Base-by-base conservation (phyloP, 2,329 filamentous ascomycete genomes). In the Diaporthe amygdali region DNA sequence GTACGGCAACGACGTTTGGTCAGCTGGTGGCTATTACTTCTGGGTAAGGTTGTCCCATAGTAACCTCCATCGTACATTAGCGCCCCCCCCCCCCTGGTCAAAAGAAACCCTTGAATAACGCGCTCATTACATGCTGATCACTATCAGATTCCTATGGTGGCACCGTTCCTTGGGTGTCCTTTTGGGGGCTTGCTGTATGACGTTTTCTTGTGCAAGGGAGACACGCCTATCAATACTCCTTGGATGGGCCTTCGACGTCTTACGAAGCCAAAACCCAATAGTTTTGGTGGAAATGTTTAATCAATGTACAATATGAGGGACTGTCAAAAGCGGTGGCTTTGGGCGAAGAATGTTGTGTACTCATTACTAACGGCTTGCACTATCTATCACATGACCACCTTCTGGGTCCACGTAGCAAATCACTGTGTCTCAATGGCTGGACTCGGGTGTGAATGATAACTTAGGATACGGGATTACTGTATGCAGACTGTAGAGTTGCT, bases 161-260 rank as follows among this genome's bases (percentile, higher is more conserved):
- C 91, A 2, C 92, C 92, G 0, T 93, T 94, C 77, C 79, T 88
- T 12, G 92, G 92, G 6, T 89, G 86, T 75, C 79, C 85, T 0
- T 89, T 92, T 74, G 91, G 92, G 3, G 91, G 89, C 2, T 89
- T 91, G 78, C 75, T 93, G 30, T 93, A 93, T 77, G 91, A 93
- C 78, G 77, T 88, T 2, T 89, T 93, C 78, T 83, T 94, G 47
- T 94, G 91, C 78, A 92, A 90, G 0, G 92, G 92, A 4, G 81
- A 91, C n/a, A 92, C 88, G 74, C 91, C 92, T 1, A 84, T 94
- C 74, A 94, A 94, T 80, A 90, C 86, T 0, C 91, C 91, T 0
- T 91, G 85, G 81, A 79, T 93, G 76, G 91, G 92, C 0, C 76
- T 94, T n/a, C 86, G 86, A 75, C 83, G 88, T 32, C 76, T 92